Percentiles rank a stretch among this genome's conserved stretches.
Evolutionary conservation across 2,329 filamentous ascomycete species (phyloP).

Genomic region (Verticillium zaregamsianum): DNA sequence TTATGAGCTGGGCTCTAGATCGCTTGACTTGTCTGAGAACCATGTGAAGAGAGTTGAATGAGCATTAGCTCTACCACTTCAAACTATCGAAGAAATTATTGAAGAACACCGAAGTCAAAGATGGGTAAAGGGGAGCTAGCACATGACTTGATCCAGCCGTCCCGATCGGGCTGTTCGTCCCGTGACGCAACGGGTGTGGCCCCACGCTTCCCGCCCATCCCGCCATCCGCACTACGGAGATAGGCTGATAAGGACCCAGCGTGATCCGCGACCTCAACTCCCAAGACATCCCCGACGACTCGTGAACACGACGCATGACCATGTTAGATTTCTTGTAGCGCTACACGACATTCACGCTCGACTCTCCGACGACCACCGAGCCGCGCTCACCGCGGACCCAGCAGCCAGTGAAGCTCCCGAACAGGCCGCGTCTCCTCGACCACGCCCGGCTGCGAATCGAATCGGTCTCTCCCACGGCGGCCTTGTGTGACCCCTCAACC

Average conservation of each 20-base stretch:
- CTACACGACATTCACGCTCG: background rate
- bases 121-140: too few relatives aligned
- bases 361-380: background rate
- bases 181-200: background rate
- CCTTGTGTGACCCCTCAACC: background rate
- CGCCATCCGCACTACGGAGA: background rate
- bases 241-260: background rate
- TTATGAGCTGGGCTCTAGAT: too few relatives aligned
- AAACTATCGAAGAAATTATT: too few relatives aligned
- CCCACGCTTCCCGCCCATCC: background rate
- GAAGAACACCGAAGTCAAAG: too few relatives aligned
- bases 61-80: too few relatives aligned
- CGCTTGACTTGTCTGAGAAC: too few relatives aligned
- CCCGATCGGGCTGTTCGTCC: too few relatives aligned
- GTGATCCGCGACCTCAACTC: background rate
- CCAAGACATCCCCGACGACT: background rate
- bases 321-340: background rate
- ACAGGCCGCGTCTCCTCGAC: background rate
- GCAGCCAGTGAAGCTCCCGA: background rate
- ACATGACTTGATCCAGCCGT: too few relatives aligned
- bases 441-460: background rate
- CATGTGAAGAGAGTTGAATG: too few relatives aligned
- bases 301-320: background rate
- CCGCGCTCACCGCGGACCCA: background rate
- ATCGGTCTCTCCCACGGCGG: background rate